Conservation (phyloP, 2,329 filamentous ascomycete genomes). For the Xylariaceae sp. region DNA sequence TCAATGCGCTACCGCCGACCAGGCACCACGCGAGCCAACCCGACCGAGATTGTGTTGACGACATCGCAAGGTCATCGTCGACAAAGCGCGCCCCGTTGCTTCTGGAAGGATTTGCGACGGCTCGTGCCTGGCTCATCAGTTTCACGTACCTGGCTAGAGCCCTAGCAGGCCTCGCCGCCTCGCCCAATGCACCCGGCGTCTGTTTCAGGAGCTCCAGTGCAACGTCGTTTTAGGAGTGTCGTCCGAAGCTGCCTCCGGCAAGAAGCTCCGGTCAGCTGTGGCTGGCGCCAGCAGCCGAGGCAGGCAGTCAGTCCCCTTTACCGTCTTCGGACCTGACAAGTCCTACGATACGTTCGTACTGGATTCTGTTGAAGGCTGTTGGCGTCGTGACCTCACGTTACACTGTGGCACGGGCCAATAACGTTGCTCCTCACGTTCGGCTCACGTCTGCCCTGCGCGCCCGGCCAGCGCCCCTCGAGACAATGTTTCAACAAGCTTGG, state of each 20-base stretch:
- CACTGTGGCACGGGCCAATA: neutral
- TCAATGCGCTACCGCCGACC: no score
- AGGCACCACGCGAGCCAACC: no score
- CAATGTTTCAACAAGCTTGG: neutral
- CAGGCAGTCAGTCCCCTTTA: neutral
- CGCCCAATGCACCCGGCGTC: neutral
- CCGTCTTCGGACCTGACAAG: no score
- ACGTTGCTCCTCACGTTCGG: neutral
- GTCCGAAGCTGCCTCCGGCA: neutral
- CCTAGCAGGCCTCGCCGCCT: neutral
- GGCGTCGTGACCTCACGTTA: neutral
- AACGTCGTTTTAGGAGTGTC: neutral
- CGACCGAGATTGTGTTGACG: no score
- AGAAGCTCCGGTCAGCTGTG: neutral
- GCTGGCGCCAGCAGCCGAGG: neutral
- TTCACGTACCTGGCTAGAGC: conserved; percentile 1
- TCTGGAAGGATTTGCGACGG: conserved; percentile 1
- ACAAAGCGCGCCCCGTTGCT: no score
- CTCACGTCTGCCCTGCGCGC: neutral
- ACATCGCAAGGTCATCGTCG: no score
- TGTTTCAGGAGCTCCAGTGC: conserved; percentile 1
- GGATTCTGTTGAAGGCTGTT: neutral
- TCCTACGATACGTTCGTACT: neutral
- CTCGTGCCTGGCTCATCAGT: conserved; percentile 1
- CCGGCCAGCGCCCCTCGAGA: neutral